Percentiles rank a stretch among this genome's conserved stretches.
phyloP scores from a whole-genome alignment of 208 protist species.

The Leishmania aethiopica region DNA sequence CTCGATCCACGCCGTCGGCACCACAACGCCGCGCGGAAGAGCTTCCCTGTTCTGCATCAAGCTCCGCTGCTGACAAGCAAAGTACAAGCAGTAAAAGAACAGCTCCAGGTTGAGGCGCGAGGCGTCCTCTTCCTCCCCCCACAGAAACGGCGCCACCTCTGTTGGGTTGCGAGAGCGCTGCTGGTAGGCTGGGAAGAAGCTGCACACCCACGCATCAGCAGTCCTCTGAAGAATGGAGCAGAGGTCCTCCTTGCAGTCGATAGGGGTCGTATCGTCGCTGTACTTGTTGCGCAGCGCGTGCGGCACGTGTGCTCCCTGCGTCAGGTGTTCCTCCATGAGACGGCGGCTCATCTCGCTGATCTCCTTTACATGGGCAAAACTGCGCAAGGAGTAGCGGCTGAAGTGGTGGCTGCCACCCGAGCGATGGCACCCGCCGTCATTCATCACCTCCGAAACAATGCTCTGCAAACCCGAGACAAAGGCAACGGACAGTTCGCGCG shows the following conservation, averaged over 20 bases:
- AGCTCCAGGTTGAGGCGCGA: constrained; percentile 32
- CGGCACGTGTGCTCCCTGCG: constrained; percentile 23
- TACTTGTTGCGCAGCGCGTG: constrained; percentile 30
- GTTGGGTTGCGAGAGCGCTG: constrained; percentile 23
- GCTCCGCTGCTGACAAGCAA: constrained; percentile 45
- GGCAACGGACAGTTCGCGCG: constrained; percentile 21
- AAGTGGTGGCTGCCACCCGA: constrained; percentile 11
- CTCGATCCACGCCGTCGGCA: constrained; percentile 66
- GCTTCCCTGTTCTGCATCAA: constrained; percentile 43
- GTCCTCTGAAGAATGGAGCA: constrained; percentile 20
- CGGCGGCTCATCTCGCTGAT: constrained; percentile 31
- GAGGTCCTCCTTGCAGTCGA: constrained; percentile 24
- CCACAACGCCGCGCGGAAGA: constrained; percentile 44
- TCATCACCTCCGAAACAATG: constrained; percentile 34
- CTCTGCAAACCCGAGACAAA: constrained; percentile 34
- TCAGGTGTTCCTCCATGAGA: constrained; percentile 37
- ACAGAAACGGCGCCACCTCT: constrained; percentile 38
- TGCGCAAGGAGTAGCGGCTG: constrained; percentile 29
- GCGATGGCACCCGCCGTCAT: constrained; percentile 28
- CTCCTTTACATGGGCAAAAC: constrained; percentile 18
- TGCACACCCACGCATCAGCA: constrained; percentile 52
- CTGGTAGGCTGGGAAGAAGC: constrained; percentile 48
- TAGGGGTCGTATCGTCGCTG: constrained; percentile 8
- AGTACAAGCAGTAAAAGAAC: constrained; percentile 65
- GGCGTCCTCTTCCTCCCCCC: constrained; percentile 31